Base-by-base conservation (phyloP, 331 rosid genomes). In the Malus hybrid region DNA sequence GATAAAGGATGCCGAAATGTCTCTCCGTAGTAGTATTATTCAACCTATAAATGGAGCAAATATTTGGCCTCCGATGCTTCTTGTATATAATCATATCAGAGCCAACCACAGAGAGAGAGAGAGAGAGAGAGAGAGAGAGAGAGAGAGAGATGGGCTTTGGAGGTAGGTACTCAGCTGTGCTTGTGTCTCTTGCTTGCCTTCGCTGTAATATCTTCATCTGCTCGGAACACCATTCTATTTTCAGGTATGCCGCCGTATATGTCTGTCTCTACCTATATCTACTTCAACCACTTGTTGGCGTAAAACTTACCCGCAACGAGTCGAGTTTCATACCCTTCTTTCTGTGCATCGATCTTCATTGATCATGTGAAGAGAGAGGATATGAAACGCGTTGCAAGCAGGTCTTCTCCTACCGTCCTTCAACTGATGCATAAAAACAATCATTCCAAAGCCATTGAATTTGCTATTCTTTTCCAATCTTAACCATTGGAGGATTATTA, bases 121-220 rank as follows among this genome's bases (percentile, higher is more conserved):
- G 44, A 36, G 29, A 28, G 29, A 28, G 29, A 28, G 29, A 28
- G 29, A 28, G 29, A 28, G 29, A 28, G 34, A 65, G 27, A 34
- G 4, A 68, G 33, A 62, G 62, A 39, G n/a, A 27, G n/a, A 85
- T 85, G 88, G 74, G 71, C 1, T 64, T 65, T 7, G 39, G 73
- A 73, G 42, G 24, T 29, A 73, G 42, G 24, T 29, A 62, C 16
- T 69, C 64, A 73, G 31, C 39, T 75, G 36, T 80, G 28, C 69
- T 29, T 83, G 27, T 80, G 60, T 72, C 80, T 80, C 85, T 71
- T 39, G 46, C 46, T 78, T 79, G 75, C 84, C 50, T 72, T 75
- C 15, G 78, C 77, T 10, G 6, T 78, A 1, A 0, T 61, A 39
- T 39, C 46, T 22, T 78, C 80, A 42, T 75, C 80, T 52, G 66